Base-by-base conservation (phyloP, 768 basidiomycete genomes). In the Lactarius evosmus region DNA sequence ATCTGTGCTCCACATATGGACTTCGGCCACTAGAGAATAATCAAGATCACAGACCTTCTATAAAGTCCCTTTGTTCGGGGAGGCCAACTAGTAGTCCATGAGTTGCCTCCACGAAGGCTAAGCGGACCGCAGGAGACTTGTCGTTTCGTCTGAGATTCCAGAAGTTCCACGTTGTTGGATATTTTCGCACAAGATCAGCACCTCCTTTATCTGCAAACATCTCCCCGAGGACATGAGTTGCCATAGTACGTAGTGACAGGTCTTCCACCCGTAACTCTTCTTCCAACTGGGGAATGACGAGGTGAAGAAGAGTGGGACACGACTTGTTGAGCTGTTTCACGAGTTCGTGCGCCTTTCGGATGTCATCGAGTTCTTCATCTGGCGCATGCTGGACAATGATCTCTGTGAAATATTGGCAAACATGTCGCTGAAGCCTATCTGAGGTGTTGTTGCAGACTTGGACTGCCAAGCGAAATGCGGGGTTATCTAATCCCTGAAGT, bases 361-460 rank as follows among this genome's bases (percentile, higher is more conserved):
- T 85, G 63, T 92, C 85, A 36, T 82, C 80, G 62, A 82, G 80
- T 62, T 88, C 83, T 55, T 89, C 88, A 14, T 88, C 83, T 4
- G 62, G 76, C 40, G 84, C 78, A 64, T 80, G 79, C 16, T 79
- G 78, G 52, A 87, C 82, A 70, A 95, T 90, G 64, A 92, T 86
- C 69, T 97, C 95, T 27, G 92, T 89, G 72, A 99, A 97, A 76
- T 98, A 95, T 69, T 91, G 86, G 71, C 88, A 91, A 52, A 96
- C 89, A 66, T 94, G 85, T 6, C 94, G 86, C 72, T 94, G 91
- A 7, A 98, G 82, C 73, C 89, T 91, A 74, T 95, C 93, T 4
- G 91, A 82, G 0, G 92, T 87, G 27, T 79, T 79, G 62, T 87
- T 94, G 80, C 93, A 95, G 32, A 97, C 85, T 69, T 91, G 86